Evolutionary conservation across 208 protist species (phyloP).

Genomic region (Lotmaria passim): DNA sequence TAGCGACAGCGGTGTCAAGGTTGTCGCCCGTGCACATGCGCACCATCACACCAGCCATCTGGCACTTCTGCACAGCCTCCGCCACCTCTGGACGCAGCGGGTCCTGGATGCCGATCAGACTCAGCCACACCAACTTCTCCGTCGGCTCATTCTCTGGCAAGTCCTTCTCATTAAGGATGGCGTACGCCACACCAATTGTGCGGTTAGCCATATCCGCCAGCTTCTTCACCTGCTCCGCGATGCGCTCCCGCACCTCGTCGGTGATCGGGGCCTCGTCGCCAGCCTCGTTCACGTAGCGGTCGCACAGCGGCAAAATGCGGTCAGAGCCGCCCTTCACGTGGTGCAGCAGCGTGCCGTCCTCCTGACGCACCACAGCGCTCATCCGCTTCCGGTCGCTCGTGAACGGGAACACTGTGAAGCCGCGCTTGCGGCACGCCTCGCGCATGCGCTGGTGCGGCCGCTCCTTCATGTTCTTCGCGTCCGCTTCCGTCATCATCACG

Average conservation of each 20-base stretch:
- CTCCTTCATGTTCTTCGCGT: constrained; percentile 33
- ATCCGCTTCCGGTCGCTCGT: constrained; percentile 90
- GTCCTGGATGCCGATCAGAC: constrained; percentile 96
- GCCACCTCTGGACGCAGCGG: constrained; percentile 94
- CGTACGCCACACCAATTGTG: constrained; percentile 88
- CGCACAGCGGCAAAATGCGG: constrained; percentile 82
- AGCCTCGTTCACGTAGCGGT: constrained; percentile 56
- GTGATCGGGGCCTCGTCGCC: constrained; percentile 53
- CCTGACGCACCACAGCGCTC: constrained; percentile 64
- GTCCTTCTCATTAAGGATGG: constrained; percentile 14
- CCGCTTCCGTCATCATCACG: constrained; percentile 33
- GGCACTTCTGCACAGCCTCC: constrained; percentile 90
- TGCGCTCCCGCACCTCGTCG: constrained; percentile 39
- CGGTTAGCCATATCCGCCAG: constrained; percentile 71
- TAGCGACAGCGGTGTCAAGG: constrained; percentile 92
- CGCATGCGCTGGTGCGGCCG: constrained; percentile 69
- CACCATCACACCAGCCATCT: constrained; percentile 94
- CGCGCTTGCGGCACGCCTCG: constrained; percentile 37
- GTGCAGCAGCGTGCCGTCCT: constrained; percentile 54
- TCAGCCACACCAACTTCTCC: constrained; percentile 89
- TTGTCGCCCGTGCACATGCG: constrained; percentile 97
- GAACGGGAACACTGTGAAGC: constrained; percentile 84
- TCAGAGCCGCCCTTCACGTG: constrained; percentile 94
- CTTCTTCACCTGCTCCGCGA: constrained; percentile 49
- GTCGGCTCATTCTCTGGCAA: constrained; percentile 65